These are phyloP conservation scores for Aureobasidium leucospermi DNA, from an alignment of 2,329 filamentous ascomycete species.

Conservation along the genomic window DNA sequence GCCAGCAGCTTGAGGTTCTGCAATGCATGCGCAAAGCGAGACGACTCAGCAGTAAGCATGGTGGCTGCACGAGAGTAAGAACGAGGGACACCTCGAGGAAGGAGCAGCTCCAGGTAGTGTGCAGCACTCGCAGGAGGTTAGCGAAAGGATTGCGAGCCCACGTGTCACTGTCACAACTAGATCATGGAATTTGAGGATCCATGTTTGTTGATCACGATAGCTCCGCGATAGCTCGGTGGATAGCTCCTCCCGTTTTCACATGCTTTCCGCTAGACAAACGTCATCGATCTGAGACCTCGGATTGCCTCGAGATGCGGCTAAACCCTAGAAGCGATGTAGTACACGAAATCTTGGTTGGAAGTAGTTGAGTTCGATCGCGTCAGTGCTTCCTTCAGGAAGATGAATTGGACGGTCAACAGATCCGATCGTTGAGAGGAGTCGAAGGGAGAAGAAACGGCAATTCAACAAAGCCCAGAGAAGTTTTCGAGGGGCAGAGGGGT, in stretches of 20 bases:
- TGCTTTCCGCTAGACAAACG: constrained; percentile 7
- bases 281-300: constrained; percentile 10
- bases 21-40: constrained; percentile 33
- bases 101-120: neutral
- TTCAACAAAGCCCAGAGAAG: neutral
- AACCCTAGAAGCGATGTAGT: neutral
- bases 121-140: neutral
- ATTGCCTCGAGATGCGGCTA: neutral
- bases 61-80: neutral
- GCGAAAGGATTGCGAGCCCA: neutral
- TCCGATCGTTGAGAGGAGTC: constrained; percentile 6
- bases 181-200: neutral
- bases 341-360: neutral
- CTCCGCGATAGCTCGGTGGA: constrained; percentile 9
- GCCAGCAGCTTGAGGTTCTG: constrained; percentile 44
- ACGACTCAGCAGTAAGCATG: constrained; percentile 31
- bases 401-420: neutral
- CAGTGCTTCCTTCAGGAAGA: constrained; percentile 9
- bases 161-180: constrained; percentile 3
- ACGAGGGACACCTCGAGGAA: neutral
- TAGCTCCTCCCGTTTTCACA: constrained; percentile 6
- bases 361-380: constrained; percentile 5
- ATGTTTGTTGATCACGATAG: constrained; percentile 6
- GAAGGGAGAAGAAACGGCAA: neutral
- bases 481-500: neutral